A percentile compares a stretch with the other conserved stretches of the same genome.
These are phyloP conservation scores for Phytophthora nicotianae DNA, from an alignment of 352 stramenopile genomes.

Conservation along the genomic window DNA sequence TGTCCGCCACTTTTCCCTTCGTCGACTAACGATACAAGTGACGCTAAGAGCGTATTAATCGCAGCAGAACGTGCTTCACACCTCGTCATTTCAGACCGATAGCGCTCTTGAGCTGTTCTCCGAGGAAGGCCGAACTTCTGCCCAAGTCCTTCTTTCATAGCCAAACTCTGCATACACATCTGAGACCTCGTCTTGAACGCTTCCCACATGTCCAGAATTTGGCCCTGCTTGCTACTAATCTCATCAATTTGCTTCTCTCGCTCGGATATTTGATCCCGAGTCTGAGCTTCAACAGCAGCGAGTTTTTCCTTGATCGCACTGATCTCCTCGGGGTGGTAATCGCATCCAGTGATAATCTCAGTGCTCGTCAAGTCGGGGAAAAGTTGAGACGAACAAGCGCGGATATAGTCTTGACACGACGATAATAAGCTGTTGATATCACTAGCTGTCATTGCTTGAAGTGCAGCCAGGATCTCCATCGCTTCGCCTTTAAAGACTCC, in stretches of 20 bases:
- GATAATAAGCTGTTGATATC: slow-evolving; percentile 42
- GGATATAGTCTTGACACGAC: slow-evolving; percentile 59
- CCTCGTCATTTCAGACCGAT: slow-evolving; percentile 82
- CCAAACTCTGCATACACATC: slow-evolving; percentile 75
- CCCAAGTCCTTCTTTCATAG: slow-evolving; percentile 88
- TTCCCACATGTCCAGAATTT: slow-evolving; percentile 40
- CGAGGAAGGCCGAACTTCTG: slow-evolving; percentile 90
- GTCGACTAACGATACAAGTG: slow-evolving; percentile 50
- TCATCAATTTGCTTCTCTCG: slow-evolving; percentile 44
- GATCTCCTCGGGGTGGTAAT: slow-evolving; percentile 88
- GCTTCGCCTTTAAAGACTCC: slow-evolving; percentile 47
- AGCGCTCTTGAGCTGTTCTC: slow-evolving; percentile 82
- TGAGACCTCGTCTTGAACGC: slow-evolving; percentile 78
- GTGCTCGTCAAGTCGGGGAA: slow-evolving; percentile 67
- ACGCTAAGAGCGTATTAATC: slow-evolving; percentile 67
- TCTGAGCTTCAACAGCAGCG: slow-evolving; percentile 42
- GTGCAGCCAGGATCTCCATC: slow-evolving; percentile 27
- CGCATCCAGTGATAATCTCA: slow-evolving; percentile 73
- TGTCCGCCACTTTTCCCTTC: slow-evolving; percentile 12
- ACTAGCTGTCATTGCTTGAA: slow-evolving; percentile 33
- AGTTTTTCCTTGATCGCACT: slow-evolving; percentile 47
- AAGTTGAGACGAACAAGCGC: slow-evolving; percentile 53
- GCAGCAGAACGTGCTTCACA: slow-evolving; percentile 69
- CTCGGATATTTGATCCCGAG: slow-evolving; percentile 37
- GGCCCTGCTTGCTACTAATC: slow-evolving; percentile 38